Percentiles rank a stretch among this genome's conserved stretches.
Evolutionary conservation across 2,329 filamentous ascomycete genomes (phyloP).

Genomic region (Cladosporium oxysporum): DNA sequence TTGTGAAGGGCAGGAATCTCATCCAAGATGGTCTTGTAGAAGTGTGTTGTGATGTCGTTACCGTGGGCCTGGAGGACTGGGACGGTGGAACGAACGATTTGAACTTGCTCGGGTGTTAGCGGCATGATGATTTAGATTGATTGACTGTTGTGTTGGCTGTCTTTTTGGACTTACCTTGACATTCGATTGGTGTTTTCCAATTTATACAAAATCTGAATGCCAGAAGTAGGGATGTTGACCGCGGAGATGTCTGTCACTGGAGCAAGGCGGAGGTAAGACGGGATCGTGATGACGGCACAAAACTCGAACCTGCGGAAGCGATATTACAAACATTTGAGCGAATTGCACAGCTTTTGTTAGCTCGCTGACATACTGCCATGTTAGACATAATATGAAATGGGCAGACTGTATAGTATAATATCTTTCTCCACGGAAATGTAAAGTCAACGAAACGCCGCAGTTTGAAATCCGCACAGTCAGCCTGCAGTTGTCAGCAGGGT

Average conservation of each 20-base stretch:
- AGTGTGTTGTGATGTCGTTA: conserved; percentile 66
- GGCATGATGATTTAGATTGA: conserved; percentile 34
- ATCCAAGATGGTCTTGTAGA: conserved; percentile 69
- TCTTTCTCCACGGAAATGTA: conserved; percentile 11
- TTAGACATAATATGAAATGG: background rate
- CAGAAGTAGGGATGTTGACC: background rate
- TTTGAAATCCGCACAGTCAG: background rate
- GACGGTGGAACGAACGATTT: conserved; percentile 69
- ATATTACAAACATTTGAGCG: conserved; percentile 1
- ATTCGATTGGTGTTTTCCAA: background rate
- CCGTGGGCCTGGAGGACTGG: conserved; percentile 69
- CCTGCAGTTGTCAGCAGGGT: background rate
- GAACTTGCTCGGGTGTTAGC: conserved; percentile 62
- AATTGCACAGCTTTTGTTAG: background rate
- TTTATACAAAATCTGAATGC: conserved; percentile 7
- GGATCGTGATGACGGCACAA: conserved; percentile 2
- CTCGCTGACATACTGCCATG: background rate
- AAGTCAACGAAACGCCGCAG: background rate
- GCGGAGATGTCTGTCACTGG: conserved; percentile 18
- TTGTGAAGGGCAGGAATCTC: conserved; percentile 67
- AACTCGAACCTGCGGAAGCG: background rate
- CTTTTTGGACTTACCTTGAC: background rate
- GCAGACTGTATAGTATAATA: background rate
- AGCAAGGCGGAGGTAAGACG: conserved; percentile 21
- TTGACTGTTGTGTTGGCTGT: background rate